Conservation (phyloP, 2,329 filamentous ascomycete species). For the Endocalyx cinctus region DNA sequence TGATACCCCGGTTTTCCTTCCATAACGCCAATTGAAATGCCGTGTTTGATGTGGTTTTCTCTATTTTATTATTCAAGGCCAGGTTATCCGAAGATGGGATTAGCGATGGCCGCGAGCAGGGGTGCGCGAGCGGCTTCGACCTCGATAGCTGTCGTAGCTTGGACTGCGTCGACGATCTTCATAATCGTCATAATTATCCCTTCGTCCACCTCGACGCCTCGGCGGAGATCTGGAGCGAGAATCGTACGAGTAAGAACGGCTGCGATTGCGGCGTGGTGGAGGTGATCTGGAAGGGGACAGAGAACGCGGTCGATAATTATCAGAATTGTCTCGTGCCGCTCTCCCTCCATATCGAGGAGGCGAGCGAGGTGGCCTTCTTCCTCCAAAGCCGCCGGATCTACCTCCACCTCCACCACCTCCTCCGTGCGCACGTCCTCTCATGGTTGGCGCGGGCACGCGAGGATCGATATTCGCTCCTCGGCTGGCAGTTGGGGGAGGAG, state of each 20-base stretch:
- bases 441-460: constrained; percentile 38
- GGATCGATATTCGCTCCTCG: constrained; percentile 57
- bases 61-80: too few relatives aligned
- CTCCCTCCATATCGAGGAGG: constrained; percentile 20
- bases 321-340: constrained; percentile 33
- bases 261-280: constrained; percentile 26
- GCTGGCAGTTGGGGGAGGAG: constrained; percentile 68
- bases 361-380: constrained; percentile 21
- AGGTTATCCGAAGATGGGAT: too few relatives aligned
- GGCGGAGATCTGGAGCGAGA: constrained; percentile 31
- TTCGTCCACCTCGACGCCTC: constrained; percentile 26
- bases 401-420: constrained; percentile 30
- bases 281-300: constrained; percentile 43
- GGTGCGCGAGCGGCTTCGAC: constrained; percentile 35
- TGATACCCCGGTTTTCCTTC: too few relatives aligned
- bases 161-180: constrained; percentile 41
- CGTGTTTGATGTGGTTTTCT: too few relatives aligned
- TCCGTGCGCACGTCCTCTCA: constrained; percentile 28
- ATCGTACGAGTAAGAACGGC: constrained; percentile 24
- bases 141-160: constrained; percentile 42
- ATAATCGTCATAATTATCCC: constrained; percentile 29
- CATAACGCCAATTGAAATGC: too few relatives aligned
- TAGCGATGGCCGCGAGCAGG: constrained; percentile 31
- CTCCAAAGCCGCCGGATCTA: constrained; percentile 23
- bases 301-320: constrained; percentile 59